Evolutionary conservation across 306 rosid species (phyloP).

Genomic region (Ormosia emarginata): DNA sequence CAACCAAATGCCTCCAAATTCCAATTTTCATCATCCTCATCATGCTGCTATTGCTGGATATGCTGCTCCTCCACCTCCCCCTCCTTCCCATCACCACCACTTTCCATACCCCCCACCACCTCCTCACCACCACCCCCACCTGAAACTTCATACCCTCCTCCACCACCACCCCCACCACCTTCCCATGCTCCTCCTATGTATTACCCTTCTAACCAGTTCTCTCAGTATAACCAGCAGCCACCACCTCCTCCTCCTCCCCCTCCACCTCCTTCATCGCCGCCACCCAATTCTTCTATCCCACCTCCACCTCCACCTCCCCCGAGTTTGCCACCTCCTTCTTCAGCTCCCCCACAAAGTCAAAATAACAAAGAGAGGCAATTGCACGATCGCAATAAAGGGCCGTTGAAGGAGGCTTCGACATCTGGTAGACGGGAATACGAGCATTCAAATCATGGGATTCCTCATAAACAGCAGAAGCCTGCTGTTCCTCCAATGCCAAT

Average conservation of each 20-base stretch:
- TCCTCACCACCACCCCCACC: conserved; percentile 52
- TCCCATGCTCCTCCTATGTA: conserved; percentile 46
- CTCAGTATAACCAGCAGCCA: conserved; percentile 58
- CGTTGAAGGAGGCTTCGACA: conserved; percentile 41
- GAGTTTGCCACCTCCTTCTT: conserved; percentile 58
- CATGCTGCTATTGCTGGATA: conserved; percentile 18
- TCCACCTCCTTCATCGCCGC: conserved; percentile 67
- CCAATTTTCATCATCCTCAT: conserved; percentile 45
- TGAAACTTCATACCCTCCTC: conserved; percentile 71
- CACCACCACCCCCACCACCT: conserved; percentile 54
- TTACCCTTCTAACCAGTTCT: conserved; percentile 58
- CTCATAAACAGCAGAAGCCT: conserved; percentile 57
- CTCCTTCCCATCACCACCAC: conserved; percentile 49
- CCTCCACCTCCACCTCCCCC: conserved; percentile 87
- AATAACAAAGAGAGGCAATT: conserved; percentile 43
- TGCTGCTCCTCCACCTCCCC: conserved; percentile 52
- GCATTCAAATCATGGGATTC: conserved; percentile 47
- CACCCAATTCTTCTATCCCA: conserved; percentile 58
- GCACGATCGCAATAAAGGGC: conserved; percentile 46
- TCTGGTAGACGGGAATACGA: conserved; percentile 66
- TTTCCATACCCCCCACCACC: conserved; percentile 59
- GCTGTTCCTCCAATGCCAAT: conserved; percentile 41
- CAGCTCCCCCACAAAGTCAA: conserved; percentile 35
- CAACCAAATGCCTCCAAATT: conserved; percentile 50
- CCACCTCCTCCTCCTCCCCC: conserved; percentile 42